A percentile compares a stretch with the other conserved stretches of the same genome.
These are phyloP conservation scores for Eutrema heterophyllum DNA, from an alignment of 345 rosid species.

Conservation along the genomic window DNA sequence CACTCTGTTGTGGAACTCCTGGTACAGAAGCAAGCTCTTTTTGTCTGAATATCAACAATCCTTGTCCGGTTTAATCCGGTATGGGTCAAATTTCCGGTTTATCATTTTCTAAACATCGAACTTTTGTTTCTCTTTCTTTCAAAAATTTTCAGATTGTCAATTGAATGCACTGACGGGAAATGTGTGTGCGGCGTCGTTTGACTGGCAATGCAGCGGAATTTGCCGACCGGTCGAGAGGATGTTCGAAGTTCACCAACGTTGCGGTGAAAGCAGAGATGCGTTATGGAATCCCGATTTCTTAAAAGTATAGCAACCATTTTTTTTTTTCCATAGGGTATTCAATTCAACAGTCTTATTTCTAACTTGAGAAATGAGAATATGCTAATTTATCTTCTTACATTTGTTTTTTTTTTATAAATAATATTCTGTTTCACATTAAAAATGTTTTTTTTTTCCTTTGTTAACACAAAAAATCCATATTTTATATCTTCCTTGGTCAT, in stretches of 20 bases:
- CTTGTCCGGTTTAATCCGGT: neutral
- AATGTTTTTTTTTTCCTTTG: no score
- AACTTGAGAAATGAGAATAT: no score
- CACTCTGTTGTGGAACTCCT: neutral
- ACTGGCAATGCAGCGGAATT: conserved; percentile 77
- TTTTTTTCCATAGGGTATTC: neutral
- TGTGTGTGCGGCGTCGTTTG: conserved; percentile 63
- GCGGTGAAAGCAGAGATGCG: conserved; percentile 14
- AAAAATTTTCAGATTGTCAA: neutral
- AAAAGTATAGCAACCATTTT: neutral
- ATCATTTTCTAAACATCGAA: no score
- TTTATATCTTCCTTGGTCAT: no score
- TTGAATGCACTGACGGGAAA: conserved; percentile 45
- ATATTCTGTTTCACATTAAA: no score
- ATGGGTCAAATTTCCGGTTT: neutral
- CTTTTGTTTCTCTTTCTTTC: no score
- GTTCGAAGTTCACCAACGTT: neutral
- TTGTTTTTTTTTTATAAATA: no score
- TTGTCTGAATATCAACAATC: no score
- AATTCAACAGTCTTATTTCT: neutral
- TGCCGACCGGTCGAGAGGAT: conserved; percentile 47
- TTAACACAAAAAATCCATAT: no score
- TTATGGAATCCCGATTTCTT: conserved; percentile 43
- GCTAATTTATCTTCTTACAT: neutral
- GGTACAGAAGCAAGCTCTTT: neutral